Evolutionary conservation across 2,329 filamentous ascomycete genomes (phyloP).

Genomic region (Ophioceras dolichostomum): DNA sequence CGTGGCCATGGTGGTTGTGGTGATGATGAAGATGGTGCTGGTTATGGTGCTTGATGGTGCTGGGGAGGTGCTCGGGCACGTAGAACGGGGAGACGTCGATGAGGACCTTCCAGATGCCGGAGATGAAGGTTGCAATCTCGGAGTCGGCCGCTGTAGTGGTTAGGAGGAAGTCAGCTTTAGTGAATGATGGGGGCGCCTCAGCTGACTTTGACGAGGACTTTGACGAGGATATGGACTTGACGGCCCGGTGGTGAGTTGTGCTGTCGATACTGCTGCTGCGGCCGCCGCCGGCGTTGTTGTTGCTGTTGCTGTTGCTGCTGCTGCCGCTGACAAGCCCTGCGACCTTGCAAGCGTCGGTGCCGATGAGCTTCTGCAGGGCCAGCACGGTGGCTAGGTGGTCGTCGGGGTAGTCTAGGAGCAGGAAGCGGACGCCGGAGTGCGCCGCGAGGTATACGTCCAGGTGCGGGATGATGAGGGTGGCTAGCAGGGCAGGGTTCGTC

Average conservation of each 20-base stretch:
- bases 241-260: neutral
- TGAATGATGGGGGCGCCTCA: slow-evolving; percentile 21
- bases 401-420: slow-evolving; percentile 46
- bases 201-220: too few species aligned
- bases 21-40: too few species aligned
- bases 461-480: slow-evolving; percentile 45
- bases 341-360: slow-evolving; percentile 43
- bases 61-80: slow-evolving; percentile 20
- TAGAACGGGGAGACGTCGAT: slow-evolving; percentile 33
- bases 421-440: slow-evolving; percentile 38
- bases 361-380: slow-evolving; percentile 44
- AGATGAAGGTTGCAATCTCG: slow-evolving; percentile 42
- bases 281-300: neutral
- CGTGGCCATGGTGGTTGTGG: neutral
- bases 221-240: slow-evolving; percentile 4
- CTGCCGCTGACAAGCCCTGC: slow-evolving; percentile 39
- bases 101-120: slow-evolving; percentile 36
- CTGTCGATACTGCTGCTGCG: neutral
- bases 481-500: slow-evolving; percentile 38
- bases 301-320: neutral
- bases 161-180: slow-evolving; percentile 43
- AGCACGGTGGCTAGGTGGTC: slow-evolving; percentile 44
- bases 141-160: slow-evolving; percentile 38
- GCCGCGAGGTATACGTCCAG: slow-evolving; percentile 46
- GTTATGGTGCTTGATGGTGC: slow-evolving; percentile 6